Percentiles rank a stretch among this genome's conserved stretches.
These are phyloP conservation scores for Hemileccinum impolitum DNA, from an alignment of 768 basidiomycete species.

Conservation along the genomic window DNA sequence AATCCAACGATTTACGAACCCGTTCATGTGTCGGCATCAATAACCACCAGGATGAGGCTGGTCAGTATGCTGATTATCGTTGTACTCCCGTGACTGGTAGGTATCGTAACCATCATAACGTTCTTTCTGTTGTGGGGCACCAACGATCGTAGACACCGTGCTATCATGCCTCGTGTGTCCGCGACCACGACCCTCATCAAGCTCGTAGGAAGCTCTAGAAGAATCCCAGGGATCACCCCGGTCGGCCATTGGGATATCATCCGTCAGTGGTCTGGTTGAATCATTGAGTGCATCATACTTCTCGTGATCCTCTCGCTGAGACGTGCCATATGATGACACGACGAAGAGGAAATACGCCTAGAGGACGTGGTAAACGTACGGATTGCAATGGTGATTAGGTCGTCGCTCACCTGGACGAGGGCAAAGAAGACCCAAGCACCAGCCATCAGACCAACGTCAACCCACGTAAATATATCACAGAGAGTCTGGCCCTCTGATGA, in stretches of 20 bases:
- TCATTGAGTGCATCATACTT: conserved; percentile 76
- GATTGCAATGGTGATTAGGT: neutral
- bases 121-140: conserved; percentile 47
- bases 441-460: conserved; percentile 87
- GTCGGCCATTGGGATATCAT: conserved; percentile 62
- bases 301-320: conserved; percentile 77
- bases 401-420: conserved; percentile 63
- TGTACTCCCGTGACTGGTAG: conserved; percentile 26
- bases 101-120: conserved; percentile 28
- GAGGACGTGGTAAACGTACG: neutral
- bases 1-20: conserved; percentile 1
- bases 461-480: conserved; percentile 91
- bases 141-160: conserved; percentile 55
- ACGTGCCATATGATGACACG: conserved; percentile 60
- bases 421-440: conserved; percentile 80
- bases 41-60: conserved; percentile 48
- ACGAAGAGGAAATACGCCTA: conserved; percentile 51
- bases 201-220: conserved; percentile 46
- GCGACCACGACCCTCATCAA: conserved; percentile 36
- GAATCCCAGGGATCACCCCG: conserved; percentile 72
- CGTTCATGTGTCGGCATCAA: conserved; percentile 5
- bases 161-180: conserved; percentile 56
- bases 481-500: conserved; percentile 61
- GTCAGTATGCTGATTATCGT: conserved; percentile 28
- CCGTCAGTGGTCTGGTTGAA: conserved; percentile 46